phyloP scores from a whole-genome alignment of 768 basidiomycete genomes.

The Suillus subaureus region DNA sequence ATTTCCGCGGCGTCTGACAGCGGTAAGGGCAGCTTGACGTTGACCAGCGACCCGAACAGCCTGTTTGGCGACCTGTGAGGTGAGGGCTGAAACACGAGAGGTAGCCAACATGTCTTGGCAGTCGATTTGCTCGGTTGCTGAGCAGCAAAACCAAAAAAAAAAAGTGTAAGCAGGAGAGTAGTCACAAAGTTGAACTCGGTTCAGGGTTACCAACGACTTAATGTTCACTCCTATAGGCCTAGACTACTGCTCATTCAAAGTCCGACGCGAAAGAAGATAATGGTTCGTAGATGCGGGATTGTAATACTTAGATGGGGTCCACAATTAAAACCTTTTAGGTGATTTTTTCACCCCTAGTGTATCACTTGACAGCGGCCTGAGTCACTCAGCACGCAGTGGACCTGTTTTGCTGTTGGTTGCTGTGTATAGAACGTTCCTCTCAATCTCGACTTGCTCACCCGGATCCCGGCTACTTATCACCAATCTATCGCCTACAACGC shows the following conservation, averaged over 20 bases:
- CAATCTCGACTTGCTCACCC: neutral
- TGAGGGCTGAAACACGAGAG: conserved; percentile 25
- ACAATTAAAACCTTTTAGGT: neutral
- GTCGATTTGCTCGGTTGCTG: neutral
- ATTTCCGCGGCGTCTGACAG: conserved; percentile 39
- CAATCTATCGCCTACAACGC: neutral
- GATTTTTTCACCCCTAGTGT: neutral
- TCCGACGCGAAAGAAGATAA: neutral
- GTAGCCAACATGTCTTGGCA: conserved; percentile 32
- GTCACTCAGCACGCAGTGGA: neutral
- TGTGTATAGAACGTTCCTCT: neutral
- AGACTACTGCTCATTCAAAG: no score
- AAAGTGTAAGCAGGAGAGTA: neutral
- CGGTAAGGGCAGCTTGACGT: conserved; percentile 42
- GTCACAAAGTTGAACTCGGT: neutral
- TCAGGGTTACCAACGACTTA: no score
- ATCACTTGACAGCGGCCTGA: neutral
- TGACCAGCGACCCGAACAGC: conserved; percentile 48
- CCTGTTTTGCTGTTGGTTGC: conserved; percentile 2
- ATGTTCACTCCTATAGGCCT: no score
- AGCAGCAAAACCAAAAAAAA: conserved; percentile 5
- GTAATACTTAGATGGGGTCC: neutral
- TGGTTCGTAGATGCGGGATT: neutral
- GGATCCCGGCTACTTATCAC: neutral
- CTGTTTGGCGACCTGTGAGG: conserved; percentile 40